A percentile compares a stretch with the other conserved stretches of the same genome.
Conservation (phyloP, 768 basidiomycete genomes). For the Auriculariales sp. region DNA sequence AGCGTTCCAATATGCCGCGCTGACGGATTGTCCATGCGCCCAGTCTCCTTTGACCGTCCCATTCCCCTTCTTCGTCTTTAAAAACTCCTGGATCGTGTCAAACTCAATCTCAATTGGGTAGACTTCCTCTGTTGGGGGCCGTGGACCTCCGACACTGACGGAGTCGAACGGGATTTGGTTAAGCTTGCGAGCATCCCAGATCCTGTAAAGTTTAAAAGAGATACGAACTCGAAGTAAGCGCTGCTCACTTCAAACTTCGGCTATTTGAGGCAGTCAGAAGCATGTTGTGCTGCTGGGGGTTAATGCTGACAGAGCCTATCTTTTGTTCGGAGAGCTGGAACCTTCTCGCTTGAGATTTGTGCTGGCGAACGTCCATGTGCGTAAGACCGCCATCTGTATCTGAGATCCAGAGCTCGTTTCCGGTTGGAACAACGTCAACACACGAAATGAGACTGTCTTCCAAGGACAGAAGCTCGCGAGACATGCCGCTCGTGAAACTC, state of each 20-base stretch:
- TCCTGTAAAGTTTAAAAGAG: slow-evolving; percentile 22
- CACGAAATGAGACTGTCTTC: slow-evolving; percentile 52
- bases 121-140: slow-evolving; percentile 8
- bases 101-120: slow-evolving; percentile 14
- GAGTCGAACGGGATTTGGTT: slow-evolving; percentile 21
- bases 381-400: slow-evolving; percentile 58
- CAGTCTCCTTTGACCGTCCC: slow-evolving; percentile 48
- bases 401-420: slow-evolving; percentile 76
- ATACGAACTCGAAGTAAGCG: not conserved
- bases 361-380: slow-evolving; percentile 60
- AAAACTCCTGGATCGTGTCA: slow-evolving; percentile 33
- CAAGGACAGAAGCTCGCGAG: slow-evolving; percentile 51
- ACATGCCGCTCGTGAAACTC: slow-evolving; percentile 58
- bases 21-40: slow-evolving; percentile 61
- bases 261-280: slow-evolving; percentile 67
- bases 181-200: slow-evolving; percentile 72
- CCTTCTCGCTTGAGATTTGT: slow-evolving; percentile 35
- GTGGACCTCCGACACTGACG: slow-evolving; percentile 12
- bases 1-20: slow-evolving; percentile 78
- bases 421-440: slow-evolving; percentile 51
- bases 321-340: slow-evolving; percentile 54
- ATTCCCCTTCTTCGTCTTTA: slow-evolving; percentile 36
- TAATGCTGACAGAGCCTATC: slow-evolving; percentile 68
- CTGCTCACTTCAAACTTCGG: slow-evolving; percentile 47
- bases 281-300: slow-evolving; percentile 51